phyloP scores from a whole-genome alignment of 2,329 filamentous ascomycete species.

The Calonectria pseudoturangicola region DNA sequence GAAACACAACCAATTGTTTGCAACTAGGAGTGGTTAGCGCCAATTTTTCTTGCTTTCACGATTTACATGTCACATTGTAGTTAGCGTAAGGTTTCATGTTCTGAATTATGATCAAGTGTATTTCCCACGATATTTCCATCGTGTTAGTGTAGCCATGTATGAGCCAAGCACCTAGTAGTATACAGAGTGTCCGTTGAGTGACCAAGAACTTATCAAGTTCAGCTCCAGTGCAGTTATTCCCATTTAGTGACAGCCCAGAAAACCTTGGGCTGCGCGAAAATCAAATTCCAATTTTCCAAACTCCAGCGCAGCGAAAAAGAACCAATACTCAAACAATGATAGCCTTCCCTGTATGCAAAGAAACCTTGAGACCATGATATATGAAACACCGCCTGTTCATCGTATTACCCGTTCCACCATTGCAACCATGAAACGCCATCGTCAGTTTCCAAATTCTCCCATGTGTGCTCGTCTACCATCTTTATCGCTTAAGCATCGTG shows the following conservation, averaged over 20 bases:
- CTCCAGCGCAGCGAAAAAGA: slow-evolving; percentile 42
- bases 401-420: slow-evolving; percentile 19
- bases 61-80: slow-evolving; percentile 10
- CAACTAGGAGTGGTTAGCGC: background rate
- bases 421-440: slow-evolving; percentile 47
- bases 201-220: background rate
- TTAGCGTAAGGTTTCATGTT: background rate
- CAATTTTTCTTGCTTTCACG: background rate
- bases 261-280: slow-evolving; percentile 29
- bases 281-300: slow-evolving; percentile 48
- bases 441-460: slow-evolving; percentile 5
- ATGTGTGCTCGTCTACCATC: slow-evolving; percentile 2
- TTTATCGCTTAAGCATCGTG: slow-evolving; percentile 57
- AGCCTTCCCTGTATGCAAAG: slow-evolving; percentile 29
- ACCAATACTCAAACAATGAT: slow-evolving; percentile 38
- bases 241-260: background rate
- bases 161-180: slow-evolving; percentile 11
- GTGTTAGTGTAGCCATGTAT: background rate
- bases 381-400: slow-evolving; percentile 36
- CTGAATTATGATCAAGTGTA: slow-evolving; percentile 19
- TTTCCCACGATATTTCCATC: background rate
- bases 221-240: background rate
- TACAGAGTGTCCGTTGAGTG: slow-evolving; percentile 16
- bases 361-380: slow-evolving; percentile 28
- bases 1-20: background rate